phyloP scores from a whole-genome alignment of 179 eudicot species.

The Sideroxylon spinosum region DNA sequence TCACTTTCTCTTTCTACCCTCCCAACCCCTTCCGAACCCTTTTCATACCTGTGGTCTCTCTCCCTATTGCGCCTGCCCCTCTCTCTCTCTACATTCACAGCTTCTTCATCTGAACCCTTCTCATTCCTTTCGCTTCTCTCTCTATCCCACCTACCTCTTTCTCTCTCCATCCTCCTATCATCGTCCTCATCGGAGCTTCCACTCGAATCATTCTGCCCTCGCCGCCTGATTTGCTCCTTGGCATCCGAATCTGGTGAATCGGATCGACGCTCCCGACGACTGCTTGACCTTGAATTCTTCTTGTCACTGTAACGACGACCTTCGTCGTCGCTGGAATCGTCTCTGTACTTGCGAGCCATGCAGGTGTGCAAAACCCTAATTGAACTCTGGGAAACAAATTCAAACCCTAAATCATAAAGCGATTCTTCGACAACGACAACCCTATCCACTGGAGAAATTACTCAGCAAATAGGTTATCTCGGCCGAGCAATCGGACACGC shows the following conservation, averaged over 20 bases:
- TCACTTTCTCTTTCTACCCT: too few relatives aligned
- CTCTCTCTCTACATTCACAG: neutral
- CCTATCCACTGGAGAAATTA: too few relatives aligned
- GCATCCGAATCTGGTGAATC: neutral
- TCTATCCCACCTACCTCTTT: too few relatives aligned
- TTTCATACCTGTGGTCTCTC: neutral
- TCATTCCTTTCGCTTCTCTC: too few relatives aligned
- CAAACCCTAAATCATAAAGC: too few relatives aligned
- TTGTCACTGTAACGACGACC: constrained; percentile 4
- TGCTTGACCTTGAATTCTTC: constrained; percentile 1
- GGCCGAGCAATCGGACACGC: too few relatives aligned
- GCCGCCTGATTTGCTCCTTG: neutral
- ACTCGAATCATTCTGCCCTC: neutral
- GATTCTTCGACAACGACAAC: too few relatives aligned
- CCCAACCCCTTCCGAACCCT: neutral
- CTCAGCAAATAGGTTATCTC: too few relatives aligned
- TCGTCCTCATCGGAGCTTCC: neutral
- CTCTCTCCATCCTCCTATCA: too few relatives aligned
- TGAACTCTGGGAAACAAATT: neutral
- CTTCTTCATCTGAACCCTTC: too few relatives aligned
- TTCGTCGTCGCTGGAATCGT: neutral
- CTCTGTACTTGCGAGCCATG: constrained; percentile 12
- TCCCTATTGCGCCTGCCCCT: neutral
- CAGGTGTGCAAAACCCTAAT: constrained; percentile 5
- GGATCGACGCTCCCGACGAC: neutral